Conservation (phyloP, 441 rosid species). For the Syzygium syzygioides region DNA sequence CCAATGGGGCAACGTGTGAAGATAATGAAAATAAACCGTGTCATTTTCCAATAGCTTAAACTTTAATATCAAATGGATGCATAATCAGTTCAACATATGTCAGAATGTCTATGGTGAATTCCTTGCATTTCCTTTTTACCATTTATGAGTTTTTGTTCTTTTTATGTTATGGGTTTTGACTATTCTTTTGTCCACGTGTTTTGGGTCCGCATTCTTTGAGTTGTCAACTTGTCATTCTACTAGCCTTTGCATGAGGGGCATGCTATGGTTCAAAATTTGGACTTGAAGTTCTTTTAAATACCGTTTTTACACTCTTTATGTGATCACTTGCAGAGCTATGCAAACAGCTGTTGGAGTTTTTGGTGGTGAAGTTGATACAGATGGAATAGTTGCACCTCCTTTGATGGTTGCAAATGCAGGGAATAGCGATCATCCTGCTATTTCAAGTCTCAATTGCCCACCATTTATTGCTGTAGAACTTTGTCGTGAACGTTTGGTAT, state of each 20-base stretch:
- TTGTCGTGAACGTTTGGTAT: constrained; percentile 77
- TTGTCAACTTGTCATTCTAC: not conserved
- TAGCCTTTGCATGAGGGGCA: not conserved
- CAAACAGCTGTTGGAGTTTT: constrained; percentile 73
- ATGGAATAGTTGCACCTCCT: constrained; percentile 13
- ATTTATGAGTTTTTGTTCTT: not conserved
- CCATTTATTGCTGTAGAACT: constrained; percentile 64
- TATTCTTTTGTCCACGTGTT: not conserved
- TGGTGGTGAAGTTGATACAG: constrained; percentile 20
- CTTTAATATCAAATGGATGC: not conserved
- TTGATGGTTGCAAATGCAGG: constrained; percentile 11
- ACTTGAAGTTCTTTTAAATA: not conserved
- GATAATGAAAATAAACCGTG: not conserved
- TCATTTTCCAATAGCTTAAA: not conserved
- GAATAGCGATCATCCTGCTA: constrained; percentile 4
- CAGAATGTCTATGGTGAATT: not conserved
- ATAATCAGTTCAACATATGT: not conserved
- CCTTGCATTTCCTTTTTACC: not conserved
- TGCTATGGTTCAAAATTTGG: not conserved
- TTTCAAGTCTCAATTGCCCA: constrained; percentile 28
- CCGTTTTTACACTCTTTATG: not conserved
- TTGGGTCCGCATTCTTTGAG: not conserved
- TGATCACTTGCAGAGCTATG: constrained; percentile 48
- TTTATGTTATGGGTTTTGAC: not conserved
- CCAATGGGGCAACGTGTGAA: not conserved